Evolutionary conservation across 805 yeast genomes (phyloP), one percentile per base, ranked within the genome.

Genomic region (Candida easanensis): DNA sequence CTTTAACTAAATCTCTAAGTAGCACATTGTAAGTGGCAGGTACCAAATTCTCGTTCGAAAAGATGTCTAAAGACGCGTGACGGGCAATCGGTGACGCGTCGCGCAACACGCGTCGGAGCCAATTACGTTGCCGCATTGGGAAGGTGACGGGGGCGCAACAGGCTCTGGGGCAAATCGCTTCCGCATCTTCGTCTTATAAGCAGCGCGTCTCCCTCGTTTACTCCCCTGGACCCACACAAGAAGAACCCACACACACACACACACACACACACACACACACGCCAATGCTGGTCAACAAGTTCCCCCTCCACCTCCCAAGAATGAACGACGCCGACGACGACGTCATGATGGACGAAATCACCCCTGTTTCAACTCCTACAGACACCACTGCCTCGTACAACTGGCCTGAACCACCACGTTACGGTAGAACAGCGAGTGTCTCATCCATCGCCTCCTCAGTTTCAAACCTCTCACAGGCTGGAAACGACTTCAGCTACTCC

Each of bases 331-430:
- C 39, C 22, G 43, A 44, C 32, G 44, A 41, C 21, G 58, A 54
- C 34, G 49, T 42, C 18, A 11, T 48, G 42, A 47, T 50, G 51
- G 51, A 45, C 33, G 56, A 50, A 17, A 16, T 48, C 22, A 50
- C 60, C 2, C 57, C 58, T 5, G 57, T 56, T 13, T 50, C 54
- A 7, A 56, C 61, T 4, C 61, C 61, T 14, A 50, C 54, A 1
- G 61, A 56, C 4, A 56, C 52, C 17, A 27, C 44, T 19, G 21
- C 50, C 2, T 37, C 40, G 21, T 42, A 40, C 25, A 34, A 49
- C 17, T 46, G 46, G 43, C 49, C 51, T n/a, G 50, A 52, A 30
- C 49, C 52, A 3, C 60, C 61, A 13, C 41, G 46, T 16, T 56
- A 45, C 31, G 55, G 50, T 7, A 52, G 62, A 51, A 56, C 60